phyloP scores from a whole-genome alignment of 2,329 filamentous ascomycete species.

The Aspergillus sp. region DNA sequence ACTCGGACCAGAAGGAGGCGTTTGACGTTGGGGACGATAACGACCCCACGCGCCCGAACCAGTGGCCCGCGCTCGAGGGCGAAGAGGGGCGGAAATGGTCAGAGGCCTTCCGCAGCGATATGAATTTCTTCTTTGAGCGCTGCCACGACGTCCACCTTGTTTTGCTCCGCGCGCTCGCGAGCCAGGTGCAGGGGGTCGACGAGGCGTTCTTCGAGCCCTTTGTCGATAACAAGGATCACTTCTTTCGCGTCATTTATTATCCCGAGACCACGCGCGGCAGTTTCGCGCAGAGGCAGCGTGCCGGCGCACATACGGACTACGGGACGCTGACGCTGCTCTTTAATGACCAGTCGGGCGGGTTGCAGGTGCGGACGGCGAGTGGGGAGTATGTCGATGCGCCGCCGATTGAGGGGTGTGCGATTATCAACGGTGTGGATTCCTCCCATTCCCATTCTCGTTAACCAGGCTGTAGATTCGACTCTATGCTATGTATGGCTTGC shows the following conservation, averaged over 20 bases:
- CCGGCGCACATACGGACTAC: slow-evolving; percentile 12
- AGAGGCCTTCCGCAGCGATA: slow-evolving; percentile 7
- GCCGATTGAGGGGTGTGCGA: slow-evolving; percentile 13
- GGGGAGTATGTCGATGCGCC: slow-evolving; percentile 14
- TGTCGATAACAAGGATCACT: slow-evolving; percentile 12
- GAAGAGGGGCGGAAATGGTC: neutral
- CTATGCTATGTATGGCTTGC: too few species aligned
- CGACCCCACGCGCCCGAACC: slow-evolving; percentile 10
- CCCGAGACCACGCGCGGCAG: slow-evolving; percentile 1
- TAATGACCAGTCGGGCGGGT: slow-evolving; percentile 8
- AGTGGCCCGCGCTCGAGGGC: neutral
- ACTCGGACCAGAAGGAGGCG: slow-evolving; percentile 14
- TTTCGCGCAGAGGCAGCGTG: slow-evolving; percentile 1
- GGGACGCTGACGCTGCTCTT: slow-evolving; percentile 11
- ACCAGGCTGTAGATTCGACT: too few species aligned
- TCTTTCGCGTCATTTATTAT: slow-evolving; percentile 12
- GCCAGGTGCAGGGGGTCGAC: slow-evolving; percentile 6
- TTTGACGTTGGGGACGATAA: slow-evolving; percentile 13
- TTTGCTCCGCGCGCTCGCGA: slow-evolving; percentile 6
- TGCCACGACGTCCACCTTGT: slow-evolving; percentile 12
- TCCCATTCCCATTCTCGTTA: too few species aligned
- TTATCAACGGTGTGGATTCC: slow-evolving; percentile 9
- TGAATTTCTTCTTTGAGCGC: slow-evolving; percentile 14
- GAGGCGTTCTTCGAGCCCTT: slow-evolving; percentile 6
- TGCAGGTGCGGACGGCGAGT: slow-evolving; percentile 9